Percentiles rank a stretch among this genome's conserved stretches.
These are phyloP conservation scores for Fistulina hepatica DNA, from an alignment of 1,284 basidiomycete species.

Conservation along the genomic window DNA sequence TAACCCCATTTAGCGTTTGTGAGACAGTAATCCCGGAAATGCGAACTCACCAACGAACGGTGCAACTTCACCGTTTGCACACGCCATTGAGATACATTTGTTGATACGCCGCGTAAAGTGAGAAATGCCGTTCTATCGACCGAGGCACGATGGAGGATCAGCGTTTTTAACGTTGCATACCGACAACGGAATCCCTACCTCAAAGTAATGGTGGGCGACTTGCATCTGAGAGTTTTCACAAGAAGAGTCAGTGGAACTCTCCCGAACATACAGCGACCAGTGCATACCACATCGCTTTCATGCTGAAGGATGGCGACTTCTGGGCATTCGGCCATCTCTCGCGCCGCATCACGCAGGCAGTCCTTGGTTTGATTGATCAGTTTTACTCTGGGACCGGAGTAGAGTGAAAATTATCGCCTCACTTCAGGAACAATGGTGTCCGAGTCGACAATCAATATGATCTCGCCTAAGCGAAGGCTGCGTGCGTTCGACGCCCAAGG, in stretches of 20 bases:
- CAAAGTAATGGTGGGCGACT: slow-evolving; percentile 57
- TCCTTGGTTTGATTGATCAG: slow-evolving; percentile 30
- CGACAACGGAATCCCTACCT: no score
- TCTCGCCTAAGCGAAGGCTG: slow-evolving; percentile 47
- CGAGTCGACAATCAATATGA: slow-evolving; percentile 66
- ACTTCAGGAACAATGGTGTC: slow-evolving; percentile 79
- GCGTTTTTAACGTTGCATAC: no score
- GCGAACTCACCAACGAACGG: slow-evolving; percentile 83
- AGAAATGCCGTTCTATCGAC: slow-evolving; percentile 53
- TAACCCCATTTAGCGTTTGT: no score
- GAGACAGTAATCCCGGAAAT: no score
- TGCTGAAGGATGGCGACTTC: slow-evolving; percentile 80
- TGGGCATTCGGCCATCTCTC: slow-evolving; percentile 66
- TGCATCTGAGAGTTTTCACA: slow-evolving; percentile 37
- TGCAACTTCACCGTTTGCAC: slow-evolving; percentile 60
- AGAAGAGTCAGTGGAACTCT: slow-evolving; percentile 2
- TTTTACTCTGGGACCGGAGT: slow-evolving; percentile 2
- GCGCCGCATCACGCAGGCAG: slow-evolving; percentile 76
- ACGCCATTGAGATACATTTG: slow-evolving; percentile 26
- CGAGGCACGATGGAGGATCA: no score
- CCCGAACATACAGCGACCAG: no score
- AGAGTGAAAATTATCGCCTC: slow-evolving; percentile 8
- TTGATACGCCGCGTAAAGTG: slow-evolving; percentile 49
- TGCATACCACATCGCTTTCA: slow-evolving; percentile 54
- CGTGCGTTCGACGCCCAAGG: slow-evolving; percentile 59